phyloP scores from a whole-genome alignment of 108 stramenopile species.

The Aurantiochytrium sp. region DNA sequence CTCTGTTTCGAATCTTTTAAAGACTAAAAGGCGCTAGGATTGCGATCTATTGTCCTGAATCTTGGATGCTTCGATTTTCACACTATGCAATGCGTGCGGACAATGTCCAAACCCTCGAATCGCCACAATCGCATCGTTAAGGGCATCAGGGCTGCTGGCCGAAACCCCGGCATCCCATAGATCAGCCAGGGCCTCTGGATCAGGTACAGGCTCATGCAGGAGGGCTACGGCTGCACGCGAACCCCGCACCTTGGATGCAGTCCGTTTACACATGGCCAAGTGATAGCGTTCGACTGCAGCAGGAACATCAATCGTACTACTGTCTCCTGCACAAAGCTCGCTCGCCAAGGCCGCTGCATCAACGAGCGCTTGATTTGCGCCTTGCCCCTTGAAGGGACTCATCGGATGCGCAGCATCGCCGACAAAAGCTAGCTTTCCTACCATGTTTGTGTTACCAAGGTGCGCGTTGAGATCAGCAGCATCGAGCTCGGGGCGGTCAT shows the following conservation, averaged over 20 bases:
- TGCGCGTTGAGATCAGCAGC: background rate
- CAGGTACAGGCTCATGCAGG: background rate
- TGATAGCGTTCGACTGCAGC: background rate
- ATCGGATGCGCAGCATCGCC: slow-evolving; percentile 40
- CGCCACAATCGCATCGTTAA: background rate
- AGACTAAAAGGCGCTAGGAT: too few relatives aligned
- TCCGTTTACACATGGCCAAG: background rate
- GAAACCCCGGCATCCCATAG: background rate
- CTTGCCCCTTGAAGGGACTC: slow-evolving; percentile 36
- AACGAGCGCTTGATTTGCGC: slow-evolving; percentile 33
- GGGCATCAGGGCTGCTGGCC: background rate
- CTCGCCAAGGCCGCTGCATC: slow-evolving; percentile 18
- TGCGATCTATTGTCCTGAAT: too few relatives aligned
- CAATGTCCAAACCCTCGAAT: background rate
- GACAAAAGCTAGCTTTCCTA: background rate
- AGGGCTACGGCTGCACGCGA: background rate
- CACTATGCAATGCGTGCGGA: background rate
- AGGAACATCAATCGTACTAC: background rate
- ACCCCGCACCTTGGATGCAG: background rate
- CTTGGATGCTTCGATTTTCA: background rate
- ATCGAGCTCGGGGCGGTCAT: slow-evolving; percentile 24
- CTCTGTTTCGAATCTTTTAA: background rate
- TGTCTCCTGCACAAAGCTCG: background rate
- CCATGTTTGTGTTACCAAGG: background rate
- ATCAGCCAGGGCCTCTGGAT: background rate